Percentiles rank a stretch among this genome's conserved stretches.
phyloP scores from a whole-genome alignment of 371 early-diverging fungal genomes.

The Blakeslea trispora region DNA sequence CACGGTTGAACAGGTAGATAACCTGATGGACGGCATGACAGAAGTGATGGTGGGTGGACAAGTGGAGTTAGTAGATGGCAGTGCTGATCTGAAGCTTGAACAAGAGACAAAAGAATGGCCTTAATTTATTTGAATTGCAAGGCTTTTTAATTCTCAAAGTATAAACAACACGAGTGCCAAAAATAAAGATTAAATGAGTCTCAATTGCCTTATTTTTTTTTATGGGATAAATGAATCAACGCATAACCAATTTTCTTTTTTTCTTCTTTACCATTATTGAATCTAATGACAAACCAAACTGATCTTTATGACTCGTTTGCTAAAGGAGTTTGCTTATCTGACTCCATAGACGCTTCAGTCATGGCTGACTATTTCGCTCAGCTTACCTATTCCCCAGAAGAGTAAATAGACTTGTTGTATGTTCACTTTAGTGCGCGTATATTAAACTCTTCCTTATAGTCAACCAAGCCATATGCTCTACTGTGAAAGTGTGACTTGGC shows the following conservation, averaged over 20 bases:
- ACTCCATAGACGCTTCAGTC: neutral
- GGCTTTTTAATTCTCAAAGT: too few species aligned
- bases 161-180: too few species aligned
- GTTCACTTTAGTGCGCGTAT: too few species aligned
- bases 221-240: too few species aligned
- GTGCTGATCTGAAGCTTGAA: constrained; percentile 4
- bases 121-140: too few species aligned
- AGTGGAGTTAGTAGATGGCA: constrained; percentile 20
- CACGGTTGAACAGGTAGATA: constrained; percentile 32
- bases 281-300: constrained; percentile 1
- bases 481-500: constrained; percentile 13
- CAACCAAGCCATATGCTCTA: neutral
- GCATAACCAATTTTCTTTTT: too few species aligned
- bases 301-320: constrained; percentile 10
- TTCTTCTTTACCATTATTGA: neutral
- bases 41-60: constrained; percentile 33
- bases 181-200: too few species aligned
- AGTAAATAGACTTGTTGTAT: neutral
- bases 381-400: neutral
- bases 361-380: constrained; percentile 4
- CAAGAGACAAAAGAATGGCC: neutral
- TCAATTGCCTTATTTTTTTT: too few species aligned
- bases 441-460: too few species aligned
- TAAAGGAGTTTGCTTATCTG: neutral
- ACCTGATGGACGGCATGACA: constrained; percentile 22